A percentile compares a stretch with the other conserved stretches of the same genome.
phyloP scores from a whole-genome alignment of 306 rosid genomes.

The Leucaena leucocephala region DNA sequence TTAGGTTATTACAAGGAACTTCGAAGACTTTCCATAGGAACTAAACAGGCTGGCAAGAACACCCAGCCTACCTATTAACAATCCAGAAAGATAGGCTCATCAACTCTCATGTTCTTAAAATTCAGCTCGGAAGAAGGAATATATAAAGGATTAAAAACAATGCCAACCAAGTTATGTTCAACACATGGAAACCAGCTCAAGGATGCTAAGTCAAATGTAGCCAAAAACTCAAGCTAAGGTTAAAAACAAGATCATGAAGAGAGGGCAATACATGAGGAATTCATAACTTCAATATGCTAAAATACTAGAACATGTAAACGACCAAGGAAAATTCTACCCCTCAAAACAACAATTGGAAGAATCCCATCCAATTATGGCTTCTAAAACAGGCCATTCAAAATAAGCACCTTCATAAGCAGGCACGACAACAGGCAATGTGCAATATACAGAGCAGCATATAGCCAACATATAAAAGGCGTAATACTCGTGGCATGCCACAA shows the following conservation, averaged over 20 bases:
- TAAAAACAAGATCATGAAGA: background rate
- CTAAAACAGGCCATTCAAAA: background rate
- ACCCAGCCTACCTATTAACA: background rate
- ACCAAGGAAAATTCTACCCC: background rate
- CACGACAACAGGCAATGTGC: background rate
- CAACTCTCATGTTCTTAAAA: background rate
- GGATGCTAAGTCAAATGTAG: background rate
- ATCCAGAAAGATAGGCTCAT: background rate
- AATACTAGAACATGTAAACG: background rate
- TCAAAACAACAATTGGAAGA: background rate
- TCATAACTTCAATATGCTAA: background rate
- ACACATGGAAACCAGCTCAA: background rate
- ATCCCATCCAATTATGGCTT: slow-evolving; percentile 7
- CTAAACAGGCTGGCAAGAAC: slow-evolving; percentile 2
- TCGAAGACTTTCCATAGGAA: slow-evolving; percentile 8
- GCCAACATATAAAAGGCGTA: background rate
- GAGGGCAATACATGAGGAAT: background rate
- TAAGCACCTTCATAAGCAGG: background rate
- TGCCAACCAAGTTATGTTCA: background rate
- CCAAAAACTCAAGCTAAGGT: slow-evolving; percentile 10
- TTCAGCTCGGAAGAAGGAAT: background rate
- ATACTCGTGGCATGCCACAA: slow-evolving; percentile 1
- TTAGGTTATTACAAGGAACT: no score
- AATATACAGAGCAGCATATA: background rate
- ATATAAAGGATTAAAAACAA: background rate